Evolutionary conservation across 78 protist species (phyloP).

Genomic region (Dictyostelium firmibasis): DNA sequence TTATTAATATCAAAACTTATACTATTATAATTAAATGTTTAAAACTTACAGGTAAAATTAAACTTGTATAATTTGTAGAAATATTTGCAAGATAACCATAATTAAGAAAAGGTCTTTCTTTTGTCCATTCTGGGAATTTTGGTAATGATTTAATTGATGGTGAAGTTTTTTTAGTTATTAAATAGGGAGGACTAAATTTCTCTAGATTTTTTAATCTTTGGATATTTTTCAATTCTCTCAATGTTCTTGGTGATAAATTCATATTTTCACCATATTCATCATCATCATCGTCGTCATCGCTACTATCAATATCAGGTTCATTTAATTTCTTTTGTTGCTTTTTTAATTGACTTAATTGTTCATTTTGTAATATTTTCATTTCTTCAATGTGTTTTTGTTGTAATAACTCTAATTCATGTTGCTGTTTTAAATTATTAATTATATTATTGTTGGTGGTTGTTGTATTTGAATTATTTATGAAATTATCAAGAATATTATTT

Average conservation of each 20-base stretch:
- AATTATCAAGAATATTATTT: not conserved
- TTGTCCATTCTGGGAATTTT: conserved; percentile 35
- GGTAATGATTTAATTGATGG: conserved; percentile 4
- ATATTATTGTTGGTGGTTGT: not conserved
- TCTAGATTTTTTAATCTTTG: conserved; percentile 15
- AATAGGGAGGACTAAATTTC: not conserved
- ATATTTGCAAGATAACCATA: conserved; percentile 53
- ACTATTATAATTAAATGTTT: not conserved
- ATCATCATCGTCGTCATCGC: not conserved
- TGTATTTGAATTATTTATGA: not conserved
- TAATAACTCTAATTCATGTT: not conserved
- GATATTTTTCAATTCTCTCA: conserved; percentile 31
- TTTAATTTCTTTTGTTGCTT: not conserved
- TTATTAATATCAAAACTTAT: not conserved
- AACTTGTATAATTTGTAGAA: not conserved
- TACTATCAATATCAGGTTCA: not conserved
- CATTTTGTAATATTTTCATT: not conserved
- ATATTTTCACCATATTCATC: conserved; percentile 17
- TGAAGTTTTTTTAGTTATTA: not conserved
- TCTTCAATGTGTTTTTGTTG: not conserved
- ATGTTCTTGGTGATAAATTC: conserved; percentile 57
- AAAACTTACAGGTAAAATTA: conserved; percentile 4
- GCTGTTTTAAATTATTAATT: not conserved
- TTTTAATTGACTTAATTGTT: conserved; percentile 3
- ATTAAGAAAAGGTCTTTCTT: conserved; percentile 41